Base-by-base conservation (phyloP, 1,284 basidiomycete genomes). In the Austroboletus novae-zelandiae region DNA sequence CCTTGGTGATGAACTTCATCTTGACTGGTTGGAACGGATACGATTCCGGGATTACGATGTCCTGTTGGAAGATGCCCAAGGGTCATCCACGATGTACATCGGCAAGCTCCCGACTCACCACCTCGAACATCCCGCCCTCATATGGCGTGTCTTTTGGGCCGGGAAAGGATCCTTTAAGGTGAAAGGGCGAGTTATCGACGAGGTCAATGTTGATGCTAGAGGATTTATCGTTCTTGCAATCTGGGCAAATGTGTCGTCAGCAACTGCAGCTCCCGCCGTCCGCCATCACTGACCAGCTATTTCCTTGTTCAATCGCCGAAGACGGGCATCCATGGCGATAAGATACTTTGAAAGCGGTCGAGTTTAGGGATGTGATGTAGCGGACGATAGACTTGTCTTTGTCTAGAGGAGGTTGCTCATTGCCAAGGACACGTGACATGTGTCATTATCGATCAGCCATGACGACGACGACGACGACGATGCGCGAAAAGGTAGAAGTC, bases 11-110 rank as follows among this genome's bases (percentile, higher is more conserved):
- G 70, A 97, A 97, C 69, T 94, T 94, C 94, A 99, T 98, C 78
- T 98, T 98, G 55, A 97, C 89, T 1, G 96, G 94, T 70, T 95
- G 90, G 70, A 98, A 98, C 5, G 96, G 96, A 68, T 98, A 98
- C 43, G 87, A 81, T 46, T 95, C 91, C 2, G 95, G 94, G 57
- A 98, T 93, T n/a, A 87, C 77, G 61, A 98, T 98, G 69, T 98
- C 94, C 93, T 94, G 57, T 51, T 36, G 9, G 8, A 35, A 35
- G 6, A n/a, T 35, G 9, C 36, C 42, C 47, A 27, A 34, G 43
- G 44, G 43, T 18, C 32, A 41, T 48, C 41, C 37, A 32, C 37
- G 36, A 58, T 34, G 23, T 50, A 13, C 43, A 32, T 48, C 47
- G 49, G 40, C 36, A 42, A 42, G 49, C 43, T 43, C 47, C 18